A percentile compares a stretch with the other conserved stretches of the same genome.
phyloP scores from a whole-genome alignment of 2,329 filamentous ascomycete species.

The Gnomoniopsis smithogilvyi region DNA sequence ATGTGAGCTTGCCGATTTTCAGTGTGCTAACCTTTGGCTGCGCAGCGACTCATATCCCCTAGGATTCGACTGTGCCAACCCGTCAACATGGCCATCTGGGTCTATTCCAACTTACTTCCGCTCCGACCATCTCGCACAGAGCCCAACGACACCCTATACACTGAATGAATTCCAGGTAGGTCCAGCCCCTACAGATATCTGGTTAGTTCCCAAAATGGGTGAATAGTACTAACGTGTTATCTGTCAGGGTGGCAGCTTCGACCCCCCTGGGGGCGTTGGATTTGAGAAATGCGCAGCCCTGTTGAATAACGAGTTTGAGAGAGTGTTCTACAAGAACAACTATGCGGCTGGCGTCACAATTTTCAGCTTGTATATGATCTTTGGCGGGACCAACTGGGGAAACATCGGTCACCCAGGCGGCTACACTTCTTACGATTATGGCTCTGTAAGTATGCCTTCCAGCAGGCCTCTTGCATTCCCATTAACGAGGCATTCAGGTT shows the following conservation, averaged over 20 bases:
- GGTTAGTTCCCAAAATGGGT: background rate
- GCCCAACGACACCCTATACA: slow-evolving; percentile 63
- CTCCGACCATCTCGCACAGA: slow-evolving; percentile 53
- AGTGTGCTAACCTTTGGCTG: background rate
- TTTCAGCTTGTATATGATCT: slow-evolving; percentile 69
- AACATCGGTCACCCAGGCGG: slow-evolving; percentile 69
- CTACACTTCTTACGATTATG: slow-evolving; percentile 58
- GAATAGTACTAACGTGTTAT: background rate
- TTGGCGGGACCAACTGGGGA: slow-evolving; percentile 76
- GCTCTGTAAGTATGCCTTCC: slow-evolving; percentile 23
- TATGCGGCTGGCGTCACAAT: slow-evolving; percentile 64
- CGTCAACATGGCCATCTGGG: slow-evolving; percentile 56
- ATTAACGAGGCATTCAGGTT: background rate
- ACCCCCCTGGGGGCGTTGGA: slow-evolving; percentile 72
- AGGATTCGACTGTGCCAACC: slow-evolving; percentile 59
- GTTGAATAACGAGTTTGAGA: slow-evolving; percentile 68
- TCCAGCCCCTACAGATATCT: background rate
- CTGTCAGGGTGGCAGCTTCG: slow-evolving; percentile 63
- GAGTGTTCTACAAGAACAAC: slow-evolving; percentile 78
- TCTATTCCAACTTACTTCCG: slow-evolving; percentile 55
- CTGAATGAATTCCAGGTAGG: slow-evolving; percentile 32
- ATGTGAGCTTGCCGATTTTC: background rate
- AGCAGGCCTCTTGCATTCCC: background rate
- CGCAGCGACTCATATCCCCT: slow-evolving; percentile 62
- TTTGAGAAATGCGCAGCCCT: slow-evolving; percentile 65